Percentiles rank a stretch among this genome's conserved stretches.
These are phyloP conservation scores for Colletotrichum filicis DNA, from an alignment of 2,329 filamentous ascomycete genomes.

Conservation along the genomic window DNA sequence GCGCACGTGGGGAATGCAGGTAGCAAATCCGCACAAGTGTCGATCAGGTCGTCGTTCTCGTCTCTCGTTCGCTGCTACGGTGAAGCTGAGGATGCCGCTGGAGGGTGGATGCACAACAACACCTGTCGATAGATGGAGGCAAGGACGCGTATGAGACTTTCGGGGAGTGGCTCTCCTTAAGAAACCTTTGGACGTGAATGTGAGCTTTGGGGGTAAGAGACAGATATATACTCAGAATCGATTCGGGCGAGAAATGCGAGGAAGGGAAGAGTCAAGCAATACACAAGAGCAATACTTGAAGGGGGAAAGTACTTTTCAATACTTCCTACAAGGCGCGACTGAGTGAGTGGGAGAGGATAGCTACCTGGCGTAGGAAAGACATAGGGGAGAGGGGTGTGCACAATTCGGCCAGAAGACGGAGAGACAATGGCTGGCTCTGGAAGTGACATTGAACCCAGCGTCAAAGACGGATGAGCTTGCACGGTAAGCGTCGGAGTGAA, in stretches of 20 bases:
- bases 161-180: not conserved
- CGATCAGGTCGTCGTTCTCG: conserved; percentile 24
- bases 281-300: not conserved
- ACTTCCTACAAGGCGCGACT: conserved; percentile 23
- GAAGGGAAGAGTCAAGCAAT: not conserved
- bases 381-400: conserved; percentile 9
- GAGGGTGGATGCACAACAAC: conserved; percentile 4
- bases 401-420: conserved; percentile 1
- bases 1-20: conserved; percentile 30
- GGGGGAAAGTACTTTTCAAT: conserved; percentile 32
- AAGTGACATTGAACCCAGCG: not conserved
- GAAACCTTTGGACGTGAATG: not conserved
- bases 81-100: conserved; percentile 4
- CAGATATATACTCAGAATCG: not conserved
- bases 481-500: not conserved
- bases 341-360: not conserved
- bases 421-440: not conserved
- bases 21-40: conserved; percentile 17
- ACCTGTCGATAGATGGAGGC: conserved; percentile 2
- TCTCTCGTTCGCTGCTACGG: conserved; percentile 6
- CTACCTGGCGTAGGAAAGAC: not conserved
- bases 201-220: not conserved
- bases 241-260: not conserved
- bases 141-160: not conserved
- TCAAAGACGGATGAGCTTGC: not conserved